Percentiles rank a stretch among this genome's conserved stretches.
phyloP scores from a whole-genome alignment of 148 eudicot genomes.

The Tetragonia tetragonoides region DNA sequence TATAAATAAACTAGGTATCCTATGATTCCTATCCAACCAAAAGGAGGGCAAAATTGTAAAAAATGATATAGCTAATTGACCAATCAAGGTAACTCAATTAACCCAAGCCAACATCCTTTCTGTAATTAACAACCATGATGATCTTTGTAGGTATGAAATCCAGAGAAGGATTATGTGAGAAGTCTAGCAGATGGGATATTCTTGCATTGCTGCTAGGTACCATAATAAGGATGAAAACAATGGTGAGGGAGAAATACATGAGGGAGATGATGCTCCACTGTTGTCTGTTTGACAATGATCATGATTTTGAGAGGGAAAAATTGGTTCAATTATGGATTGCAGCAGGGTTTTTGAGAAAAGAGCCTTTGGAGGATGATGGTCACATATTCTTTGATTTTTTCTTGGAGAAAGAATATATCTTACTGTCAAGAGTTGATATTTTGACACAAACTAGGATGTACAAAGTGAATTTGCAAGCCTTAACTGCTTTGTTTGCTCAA shows the following conservation, averaged over 20 bases:
- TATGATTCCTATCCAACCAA: too few relatives aligned
- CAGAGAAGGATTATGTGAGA: too few relatives aligned
- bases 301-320: constrained; percentile 1
- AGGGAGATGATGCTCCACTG: not conserved
- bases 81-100: too few relatives aligned
- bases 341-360: not conserved
- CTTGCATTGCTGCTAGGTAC: not conserved
- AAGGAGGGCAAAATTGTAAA: too few relatives aligned
- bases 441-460: not conserved
- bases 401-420: not conserved
- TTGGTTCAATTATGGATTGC: constrained; percentile 3
- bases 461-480: not conserved
- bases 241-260: not conserved
- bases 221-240: not conserved
- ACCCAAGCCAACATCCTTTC: too few relatives aligned
- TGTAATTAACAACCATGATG: too few relatives aligned
- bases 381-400: not conserved
- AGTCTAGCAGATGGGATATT: not conserved
- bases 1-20: too few relatives aligned
- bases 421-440: not conserved
- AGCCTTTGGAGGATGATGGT: not conserved
- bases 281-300: not conserved
- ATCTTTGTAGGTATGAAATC: too few relatives aligned
- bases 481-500: not conserved
- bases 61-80: too few relatives aligned